Conservation (phyloP, 805 yeast genomes). For the Cyberlindnera japonica region DNA sequence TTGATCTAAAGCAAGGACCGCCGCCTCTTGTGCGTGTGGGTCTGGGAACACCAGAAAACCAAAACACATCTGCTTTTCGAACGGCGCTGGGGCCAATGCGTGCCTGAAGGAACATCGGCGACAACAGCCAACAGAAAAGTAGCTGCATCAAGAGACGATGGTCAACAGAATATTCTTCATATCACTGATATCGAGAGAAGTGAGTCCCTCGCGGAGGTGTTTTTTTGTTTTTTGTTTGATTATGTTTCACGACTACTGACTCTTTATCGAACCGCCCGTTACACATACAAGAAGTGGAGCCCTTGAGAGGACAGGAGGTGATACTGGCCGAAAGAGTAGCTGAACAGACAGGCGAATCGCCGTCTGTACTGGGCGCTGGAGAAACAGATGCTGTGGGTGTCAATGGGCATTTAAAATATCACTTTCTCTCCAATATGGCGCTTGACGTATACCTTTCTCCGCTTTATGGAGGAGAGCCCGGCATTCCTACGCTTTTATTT, state of each 20-base stretch:
- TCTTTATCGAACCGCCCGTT: slow-evolving; percentile 45
- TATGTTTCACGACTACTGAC: slow-evolving; percentile 1
- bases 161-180: slow-evolving; percentile 36
- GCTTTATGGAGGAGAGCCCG: slow-evolving; percentile 37
- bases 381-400: background rate
- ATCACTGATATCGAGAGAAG: slow-evolving; percentile 48
- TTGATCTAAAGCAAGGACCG: too few relatives aligned
- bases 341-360: slow-evolving; percentile 4
- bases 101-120: too few relatives aligned
- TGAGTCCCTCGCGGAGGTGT: slow-evolving; percentile 6
- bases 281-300: slow-evolving; percentile 53
- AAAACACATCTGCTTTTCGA: too few relatives aligned
- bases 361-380: background rate
- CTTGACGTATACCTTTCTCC: slow-evolving; percentile 62
- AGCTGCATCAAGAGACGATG: background rate
- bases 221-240: background rate
- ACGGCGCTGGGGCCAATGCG: too few relatives aligned
- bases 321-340: slow-evolving; percentile 13
- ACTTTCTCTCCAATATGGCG: slow-evolving; percentile 74
- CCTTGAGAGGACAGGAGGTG: slow-evolving; percentile 22
- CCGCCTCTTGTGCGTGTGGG: too few relatives aligned
- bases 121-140: too few relatives aligned
- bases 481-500: slow-evolving; percentile 43
- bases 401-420: slow-evolving; percentile 44
- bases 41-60: too few relatives aligned